These are phyloP conservation scores for Zymoseptoria ardabiliae DNA, from an alignment of 2,329 filamentous ascomycete species.

Conservation along the genomic window DNA sequence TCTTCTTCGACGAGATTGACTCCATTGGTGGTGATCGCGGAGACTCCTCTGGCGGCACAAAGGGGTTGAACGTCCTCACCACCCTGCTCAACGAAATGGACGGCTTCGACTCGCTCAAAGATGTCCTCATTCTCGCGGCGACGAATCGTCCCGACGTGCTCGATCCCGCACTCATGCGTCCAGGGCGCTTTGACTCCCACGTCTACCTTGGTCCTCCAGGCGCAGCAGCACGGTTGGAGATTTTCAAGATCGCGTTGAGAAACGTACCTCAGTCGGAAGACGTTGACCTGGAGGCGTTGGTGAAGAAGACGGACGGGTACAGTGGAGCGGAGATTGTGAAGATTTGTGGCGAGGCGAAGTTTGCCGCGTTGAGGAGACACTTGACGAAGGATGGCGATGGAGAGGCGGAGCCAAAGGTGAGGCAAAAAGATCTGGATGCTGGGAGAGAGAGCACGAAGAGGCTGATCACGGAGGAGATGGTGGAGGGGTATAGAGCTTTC, in stretches of 20 bases:
- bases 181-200: slow-evolving; percentile 75
- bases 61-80: slow-evolving; percentile 73
- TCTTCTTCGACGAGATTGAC: slow-evolving; percentile 97
- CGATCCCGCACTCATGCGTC: slow-evolving; percentile 76
- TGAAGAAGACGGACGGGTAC: slow-evolving; percentile 62
- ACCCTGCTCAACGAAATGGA: slow-evolving; percentile 94
- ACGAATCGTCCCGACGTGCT: slow-evolving; percentile 85
- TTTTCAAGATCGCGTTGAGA: slow-evolving; percentile 61
- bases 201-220: slow-evolving; percentile 83
- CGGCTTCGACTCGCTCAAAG: slow-evolving; percentile 76
- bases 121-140: slow-evolving; percentile 80
- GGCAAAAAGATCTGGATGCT: slow-evolving; percentile 37
- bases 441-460: slow-evolving; percentile 41
- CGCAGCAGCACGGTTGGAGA: slow-evolving; percentile 62
- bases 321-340: slow-evolving; percentile 77
- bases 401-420: slow-evolving; percentile 30
- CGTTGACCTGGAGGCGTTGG: slow-evolving; percentile 59
- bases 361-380: slow-evolving; percentile 4
- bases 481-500: slow-evolving; percentile 51
- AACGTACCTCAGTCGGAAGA: slow-evolving; percentile 55
- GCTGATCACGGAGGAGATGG: slow-evolving; percentile 54
- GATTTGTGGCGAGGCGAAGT: slow-evolving; percentile 39
- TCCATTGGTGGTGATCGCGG: slow-evolving; percentile 60
- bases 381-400: slow-evolving; percentile 23
- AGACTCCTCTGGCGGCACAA: slow-evolving; percentile 37